Base-by-base conservation (phyloP, 2,329 filamentous ascomycete genomes). In the Metarhizium anisopliae region DNA sequence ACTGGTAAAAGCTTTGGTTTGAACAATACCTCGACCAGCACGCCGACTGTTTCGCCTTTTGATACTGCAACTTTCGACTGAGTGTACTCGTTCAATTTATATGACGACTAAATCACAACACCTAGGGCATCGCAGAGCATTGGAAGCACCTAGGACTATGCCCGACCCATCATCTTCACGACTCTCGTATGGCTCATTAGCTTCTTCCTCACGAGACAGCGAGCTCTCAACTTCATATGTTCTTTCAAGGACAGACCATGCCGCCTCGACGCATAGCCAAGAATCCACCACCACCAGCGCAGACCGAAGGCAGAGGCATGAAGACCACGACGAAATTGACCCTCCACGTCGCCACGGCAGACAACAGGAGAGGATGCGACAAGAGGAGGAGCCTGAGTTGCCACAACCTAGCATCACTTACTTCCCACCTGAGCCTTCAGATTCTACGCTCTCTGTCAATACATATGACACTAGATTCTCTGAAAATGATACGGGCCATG, bases 391-490 rank as follows among this genome's bases (percentile, higher is more conserved):
- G 14, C 32, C 29, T n/a, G 50, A 54, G 35, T 30, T 42, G n/a
- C 7, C 35, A 35, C 43, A 55, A 14, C 52, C 43, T 2, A 51
- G 50, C 30, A 58, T 58, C 25, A 52, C 59, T 30, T 56, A 50
- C 43, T 58, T 53, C 29, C 55, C 60, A 5, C 58, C 59, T 29
- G 52, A 58, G 25, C 59, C 59, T 14, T 56, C 60, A 2, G 55
- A 58, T 13, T 70, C 68, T 6, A 61, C 54, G 50, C 77, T 81
- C 30, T 94, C 90, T 0, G 78, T 84, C 61, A 86, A 90, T 58
- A 95, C 91, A 1, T 95, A 92, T 69, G 83, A 85, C 63, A 96
- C 91, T 5, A 88, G 85, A 3, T 74, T 82, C 62, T 74, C 59
- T 14, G 61, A 63, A n/a, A 51, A 67, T 32, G 70, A 11, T 10